Conservation (phyloP, 306 rosid species). For the Cucumis hystrix region DNA sequence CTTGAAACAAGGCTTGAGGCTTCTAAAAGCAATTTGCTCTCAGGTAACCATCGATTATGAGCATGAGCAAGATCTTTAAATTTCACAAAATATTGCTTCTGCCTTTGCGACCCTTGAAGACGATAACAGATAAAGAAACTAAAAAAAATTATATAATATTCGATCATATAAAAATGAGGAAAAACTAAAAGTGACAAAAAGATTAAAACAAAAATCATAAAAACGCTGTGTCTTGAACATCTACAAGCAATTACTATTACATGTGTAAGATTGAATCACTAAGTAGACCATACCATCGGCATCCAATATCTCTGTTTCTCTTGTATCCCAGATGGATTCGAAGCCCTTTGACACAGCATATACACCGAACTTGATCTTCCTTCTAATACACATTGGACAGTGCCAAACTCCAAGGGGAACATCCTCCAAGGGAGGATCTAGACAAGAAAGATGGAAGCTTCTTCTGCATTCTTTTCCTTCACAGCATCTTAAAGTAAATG, state of each 20-base stretch:
- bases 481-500: constrained; percentile 32
- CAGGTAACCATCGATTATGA: constrained; percentile 46
- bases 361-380: constrained; percentile 47
- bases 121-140: constrained; percentile 4
- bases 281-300: constrained; percentile 27
- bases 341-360: constrained; percentile 47
- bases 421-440: constrained; percentile 47
- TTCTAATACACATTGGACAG: constrained; percentile 39
- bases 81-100: constrained; percentile 44
- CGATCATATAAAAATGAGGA: background rate
- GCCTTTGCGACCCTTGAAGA: constrained; percentile 25
- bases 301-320: constrained; percentile 24
- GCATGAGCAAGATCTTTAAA: constrained; percentile 56
- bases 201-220: background rate
- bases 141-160: background rate
- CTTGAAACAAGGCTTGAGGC: constrained; percentile 35
- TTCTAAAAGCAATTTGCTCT: constrained; percentile 38
- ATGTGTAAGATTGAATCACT: background rate
- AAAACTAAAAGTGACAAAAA: background rate
- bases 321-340: constrained; percentile 41
- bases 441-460: constrained; percentile 56
- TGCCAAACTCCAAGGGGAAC: constrained; percentile 56
- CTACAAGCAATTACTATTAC: background rate
- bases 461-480: constrained; percentile 49
- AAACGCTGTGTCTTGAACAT: background rate